These are phyloP conservation scores for Metschnikowia matae DNA, from an alignment of 805 yeast genomes.

Conservation along the genomic window DNA sequence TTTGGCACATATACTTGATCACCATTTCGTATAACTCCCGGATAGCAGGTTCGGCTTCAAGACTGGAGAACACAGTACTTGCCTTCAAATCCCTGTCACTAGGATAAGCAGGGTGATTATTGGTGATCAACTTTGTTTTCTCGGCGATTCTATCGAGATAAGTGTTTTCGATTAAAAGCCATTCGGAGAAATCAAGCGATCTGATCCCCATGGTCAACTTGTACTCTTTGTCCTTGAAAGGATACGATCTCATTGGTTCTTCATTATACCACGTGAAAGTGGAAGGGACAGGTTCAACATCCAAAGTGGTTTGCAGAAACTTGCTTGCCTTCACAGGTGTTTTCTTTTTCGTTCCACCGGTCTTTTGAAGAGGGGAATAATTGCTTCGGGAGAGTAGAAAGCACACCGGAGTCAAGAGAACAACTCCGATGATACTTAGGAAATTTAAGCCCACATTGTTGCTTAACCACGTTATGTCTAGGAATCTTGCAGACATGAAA, in stretches of 20 bases:
- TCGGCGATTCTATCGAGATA: slow-evolving; percentile 25
- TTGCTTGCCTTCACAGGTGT: not conserved
- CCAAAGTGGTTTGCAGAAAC: not conserved
- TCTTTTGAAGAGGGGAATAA: not conserved
- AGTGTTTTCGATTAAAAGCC: slow-evolving; percentile 38
- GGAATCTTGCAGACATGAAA: not conserved
- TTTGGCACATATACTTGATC: slow-evolving; percentile 30
- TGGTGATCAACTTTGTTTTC: slow-evolving; percentile 27
- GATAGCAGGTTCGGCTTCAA: slow-evolving; percentile 33
- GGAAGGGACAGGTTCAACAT: slow-evolving; percentile 10
- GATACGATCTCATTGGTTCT: slow-evolving; percentile 26
- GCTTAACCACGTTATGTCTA: not conserved
- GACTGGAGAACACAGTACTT: slow-evolving; percentile 30
- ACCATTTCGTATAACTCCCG: slow-evolving; percentile 33
- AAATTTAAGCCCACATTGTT: not conserved
- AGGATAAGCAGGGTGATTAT: slow-evolving; percentile 32
- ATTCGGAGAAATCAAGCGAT: slow-evolving; percentile 32
- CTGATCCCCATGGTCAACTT: slow-evolving; percentile 20
- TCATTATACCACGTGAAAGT: slow-evolving; percentile 14
- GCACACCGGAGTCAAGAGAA: slow-evolving; percentile 1
- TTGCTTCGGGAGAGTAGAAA: not conserved
- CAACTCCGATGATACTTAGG: not conserved
- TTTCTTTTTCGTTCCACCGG: not conserved
- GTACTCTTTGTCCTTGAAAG: slow-evolving; percentile 59
- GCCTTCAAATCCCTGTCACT: slow-evolving; percentile 22